These are phyloP conservation scores for Scolecobasidium constrictum DNA, from an alignment of 2,329 filamentous ascomycete species.

Conservation along the genomic window DNA sequence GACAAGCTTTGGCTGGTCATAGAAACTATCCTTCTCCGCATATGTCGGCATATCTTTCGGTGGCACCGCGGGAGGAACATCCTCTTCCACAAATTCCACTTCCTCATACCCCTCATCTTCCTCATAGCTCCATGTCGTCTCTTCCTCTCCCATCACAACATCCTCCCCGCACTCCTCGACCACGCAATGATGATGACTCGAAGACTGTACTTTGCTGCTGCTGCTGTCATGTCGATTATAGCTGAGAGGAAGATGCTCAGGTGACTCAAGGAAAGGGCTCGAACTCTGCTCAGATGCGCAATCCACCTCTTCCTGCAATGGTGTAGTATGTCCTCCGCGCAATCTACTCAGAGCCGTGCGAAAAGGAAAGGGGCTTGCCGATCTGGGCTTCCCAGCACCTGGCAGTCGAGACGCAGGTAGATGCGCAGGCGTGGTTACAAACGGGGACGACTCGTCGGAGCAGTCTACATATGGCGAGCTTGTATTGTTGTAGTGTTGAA, in stretches of 20 bases:
- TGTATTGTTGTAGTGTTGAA: slow-evolving; percentile 15
- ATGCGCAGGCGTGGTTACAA: slow-evolving; percentile 30
- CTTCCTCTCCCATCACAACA: too few relatives aligned
- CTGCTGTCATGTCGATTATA: slow-evolving; percentile 13
- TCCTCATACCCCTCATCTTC: too few relatives aligned
- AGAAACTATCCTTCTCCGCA: slow-evolving; percentile 12
- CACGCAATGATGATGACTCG: slow-evolving; percentile 40
- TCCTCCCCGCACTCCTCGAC: too few relatives aligned
- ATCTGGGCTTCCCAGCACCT: not conserved
- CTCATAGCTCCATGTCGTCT: too few relatives aligned
- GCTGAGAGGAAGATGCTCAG: slow-evolving; percentile 25
- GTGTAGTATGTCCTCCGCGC: slow-evolving; percentile 4
- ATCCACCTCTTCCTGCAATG: slow-evolving; percentile 2
- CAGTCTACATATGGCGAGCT: slow-evolving; percentile 20
- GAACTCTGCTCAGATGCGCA: slow-evolving; percentile 12
- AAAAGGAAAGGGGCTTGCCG: not conserved
- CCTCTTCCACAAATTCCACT: too few relatives aligned
- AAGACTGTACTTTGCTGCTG: slow-evolving; percentile 19
- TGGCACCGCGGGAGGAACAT: too few relatives aligned
- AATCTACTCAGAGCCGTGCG: not conserved
- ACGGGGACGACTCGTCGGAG: slow-evolving; percentile 31
- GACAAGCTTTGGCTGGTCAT: slow-evolving; percentile 20
- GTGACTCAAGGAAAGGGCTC: slow-evolving; percentile 22
- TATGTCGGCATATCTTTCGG: slow-evolving; percentile 3
- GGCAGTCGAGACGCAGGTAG: slow-evolving; percentile 23